A percentile compares a stretch with the other conserved stretches of the same genome.
Evolutionary conservation across 306 rosid genomes (phyloP).

Genomic region (Vigna hirtella): DNA sequence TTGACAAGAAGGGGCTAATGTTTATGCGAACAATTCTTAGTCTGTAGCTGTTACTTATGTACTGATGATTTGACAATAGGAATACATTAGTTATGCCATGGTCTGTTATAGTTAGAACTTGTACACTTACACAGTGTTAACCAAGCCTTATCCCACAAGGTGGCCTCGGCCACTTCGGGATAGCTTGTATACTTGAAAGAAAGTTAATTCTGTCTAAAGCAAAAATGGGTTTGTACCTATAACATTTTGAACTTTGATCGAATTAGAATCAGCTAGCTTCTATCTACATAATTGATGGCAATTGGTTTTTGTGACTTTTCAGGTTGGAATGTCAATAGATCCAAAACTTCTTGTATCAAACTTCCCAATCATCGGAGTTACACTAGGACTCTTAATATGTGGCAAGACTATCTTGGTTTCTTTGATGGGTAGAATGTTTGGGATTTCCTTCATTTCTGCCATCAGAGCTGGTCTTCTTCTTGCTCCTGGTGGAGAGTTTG

Average conservation of each 20-base stretch:
- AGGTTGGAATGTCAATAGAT: conserved; percentile 99
- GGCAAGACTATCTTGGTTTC: conserved; percentile 89
- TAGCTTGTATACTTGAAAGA: not conserved
- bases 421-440: conserved; percentile 83
- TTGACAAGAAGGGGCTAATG: conserved; percentile 21
- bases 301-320: conserved; percentile 54
- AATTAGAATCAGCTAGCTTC: conserved; percentile 30
- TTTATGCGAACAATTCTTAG: conserved; percentile 10
- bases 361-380: conserved; percentile 74
- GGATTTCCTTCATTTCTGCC: conserved; percentile 89
- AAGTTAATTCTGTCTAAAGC: conserved; percentile 13
- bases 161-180: not conserved
- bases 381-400: conserved; percentile 81
- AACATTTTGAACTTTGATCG: conserved; percentile 29
- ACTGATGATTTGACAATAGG: not conserved
- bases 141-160: conserved; percentile 14
- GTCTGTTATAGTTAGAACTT: conserved; percentile 27
- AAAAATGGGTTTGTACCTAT: not conserved
- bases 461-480: conserved; percentile 96
- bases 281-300: conserved; percentile 37
- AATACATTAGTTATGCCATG: not conserved
- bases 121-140: not conserved
- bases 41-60: conserved; percentile 24
- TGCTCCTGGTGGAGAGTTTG: conserved; percentile 99
- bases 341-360: conserved; percentile 96